Evolutionary conservation across 495 filamentous ascomycete genomes (phyloP).

Genomic region (Trichocladium antarcticum): DNA sequence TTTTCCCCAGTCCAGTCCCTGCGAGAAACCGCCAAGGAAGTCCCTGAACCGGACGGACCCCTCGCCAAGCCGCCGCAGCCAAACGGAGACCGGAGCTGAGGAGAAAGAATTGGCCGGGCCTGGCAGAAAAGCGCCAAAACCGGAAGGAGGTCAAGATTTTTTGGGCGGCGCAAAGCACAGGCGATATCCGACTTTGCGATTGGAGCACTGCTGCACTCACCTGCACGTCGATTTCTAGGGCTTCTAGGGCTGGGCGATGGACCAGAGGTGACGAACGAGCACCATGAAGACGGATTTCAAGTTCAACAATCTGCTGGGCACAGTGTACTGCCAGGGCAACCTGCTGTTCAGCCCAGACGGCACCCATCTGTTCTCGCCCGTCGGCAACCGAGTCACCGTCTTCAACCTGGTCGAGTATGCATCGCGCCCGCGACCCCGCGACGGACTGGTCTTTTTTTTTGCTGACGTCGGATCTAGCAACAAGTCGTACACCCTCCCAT

Average conservation of each 20-base stretch:
- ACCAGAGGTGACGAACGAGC: slow-evolving; percentile 24
- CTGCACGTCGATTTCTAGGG: not conserved
- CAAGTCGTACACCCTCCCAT: slow-evolving; percentile 89
- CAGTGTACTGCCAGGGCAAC: slow-evolving; percentile 94
- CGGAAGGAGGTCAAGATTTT: slow-evolving; percentile 12
- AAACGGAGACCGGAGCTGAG: slow-evolving; percentile 8
- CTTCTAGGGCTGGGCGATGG: slow-evolving; percentile 6
- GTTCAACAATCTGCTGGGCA: slow-evolving; percentile 94
- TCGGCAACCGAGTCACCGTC: slow-evolving; percentile 89
- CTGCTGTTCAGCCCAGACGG: slow-evolving; percentile 95
- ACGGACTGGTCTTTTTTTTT: slow-evolving; percentile 7
- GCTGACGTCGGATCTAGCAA: slow-evolving; percentile 50
- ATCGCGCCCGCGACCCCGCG: not conserved
- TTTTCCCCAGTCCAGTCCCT: slow-evolving; percentile 21
- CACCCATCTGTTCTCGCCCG: slow-evolving; percentile 88
- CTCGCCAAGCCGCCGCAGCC: slow-evolving; percentile 7
- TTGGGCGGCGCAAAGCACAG: slow-evolving; percentile 9
- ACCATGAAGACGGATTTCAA: slow-evolving; percentile 96
- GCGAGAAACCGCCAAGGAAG: slow-evolving; percentile 3
- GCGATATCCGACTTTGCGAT: slow-evolving; percentile 7
- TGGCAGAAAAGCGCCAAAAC: slow-evolving; percentile 22
- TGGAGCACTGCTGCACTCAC: no score
- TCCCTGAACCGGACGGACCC: no score
- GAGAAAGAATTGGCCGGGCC: slow-evolving; percentile 27
- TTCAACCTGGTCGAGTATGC: slow-evolving; percentile 88